Evolutionary conservation across 1,139 yeast species (phyloP).

Genomic region (Yamadazyma pseudoaaseri): DNA sequence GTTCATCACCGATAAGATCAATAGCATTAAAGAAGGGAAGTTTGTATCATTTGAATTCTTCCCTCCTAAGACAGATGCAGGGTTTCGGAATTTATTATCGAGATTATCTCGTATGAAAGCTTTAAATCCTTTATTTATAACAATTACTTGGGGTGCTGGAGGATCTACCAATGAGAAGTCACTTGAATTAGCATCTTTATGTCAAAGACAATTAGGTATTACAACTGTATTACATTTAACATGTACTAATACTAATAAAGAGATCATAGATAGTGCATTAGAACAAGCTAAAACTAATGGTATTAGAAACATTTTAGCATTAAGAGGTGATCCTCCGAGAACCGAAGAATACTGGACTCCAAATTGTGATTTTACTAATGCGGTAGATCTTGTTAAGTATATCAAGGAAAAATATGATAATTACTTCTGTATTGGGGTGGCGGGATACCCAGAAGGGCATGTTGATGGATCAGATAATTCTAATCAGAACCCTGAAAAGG

Average conservation of each 20-base stretch:
- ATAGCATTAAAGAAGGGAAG: slow-evolving; percentile 42
- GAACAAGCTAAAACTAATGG: slow-evolving; percentile 71
- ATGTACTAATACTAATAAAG: slow-evolving; percentile 86
- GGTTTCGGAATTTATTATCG: slow-evolving; percentile 77
- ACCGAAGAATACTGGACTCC: slow-evolving; percentile 68
- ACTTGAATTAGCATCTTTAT: slow-evolving; percentile 74
- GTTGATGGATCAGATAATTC: slow-evolving; percentile 72
- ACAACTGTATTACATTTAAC: slow-evolving; percentile 94
- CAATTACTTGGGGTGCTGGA: slow-evolving; percentile 99
- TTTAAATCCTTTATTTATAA: slow-evolving; percentile 82
- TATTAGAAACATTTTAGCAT: slow-evolving; percentile 81
- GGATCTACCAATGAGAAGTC: slow-evolving; percentile 91
- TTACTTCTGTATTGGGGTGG: slow-evolving; percentile 85
- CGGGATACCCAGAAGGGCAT: slow-evolving; percentile 97
- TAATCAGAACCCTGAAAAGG: slow-evolving; percentile 60
- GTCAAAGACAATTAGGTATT: slow-evolving; percentile 71
- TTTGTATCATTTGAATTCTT: slow-evolving; percentile 91
- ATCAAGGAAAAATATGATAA: slow-evolving; percentile 69
- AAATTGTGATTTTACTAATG: slow-evolving; percentile 61
- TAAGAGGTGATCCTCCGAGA: slow-evolving; percentile 96
- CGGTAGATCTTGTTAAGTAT: slow-evolving; percentile 80
- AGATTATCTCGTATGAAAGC: slow-evolving; percentile 88
- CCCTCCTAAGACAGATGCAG: slow-evolving; percentile 93
- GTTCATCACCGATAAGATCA: slow-evolving; percentile 46
- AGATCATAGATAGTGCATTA: slow-evolving; percentile 77